Conservation (phyloP, 352 stramenopile genomes). For the Globisporangium yorkense region DNA sequence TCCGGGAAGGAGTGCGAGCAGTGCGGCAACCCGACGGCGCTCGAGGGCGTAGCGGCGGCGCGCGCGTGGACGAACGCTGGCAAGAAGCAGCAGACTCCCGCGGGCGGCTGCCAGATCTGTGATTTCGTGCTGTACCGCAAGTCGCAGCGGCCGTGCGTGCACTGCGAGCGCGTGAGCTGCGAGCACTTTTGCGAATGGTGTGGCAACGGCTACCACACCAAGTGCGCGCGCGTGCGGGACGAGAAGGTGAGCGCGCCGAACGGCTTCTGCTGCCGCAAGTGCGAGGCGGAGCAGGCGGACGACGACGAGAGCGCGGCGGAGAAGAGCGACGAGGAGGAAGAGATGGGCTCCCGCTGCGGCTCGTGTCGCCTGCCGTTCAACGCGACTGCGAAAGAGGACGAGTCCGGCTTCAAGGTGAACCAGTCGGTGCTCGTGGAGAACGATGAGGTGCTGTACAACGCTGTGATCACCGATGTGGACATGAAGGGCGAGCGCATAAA, state of each 20-base stretch:
- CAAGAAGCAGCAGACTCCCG: constrained; percentile 36
- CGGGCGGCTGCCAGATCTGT: constrained; percentile 72
- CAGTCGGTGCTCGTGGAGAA: constrained; percentile 83
- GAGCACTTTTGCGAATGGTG: constrained; percentile 86
- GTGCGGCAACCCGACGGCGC: constrained; percentile 27
- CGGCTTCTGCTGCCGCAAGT: constrained; percentile 74
- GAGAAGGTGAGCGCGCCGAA: constrained; percentile 49
- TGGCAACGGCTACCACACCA: constrained; percentile 70
- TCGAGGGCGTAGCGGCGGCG: constrained; percentile 27
- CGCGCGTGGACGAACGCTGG: constrained; percentile 27
- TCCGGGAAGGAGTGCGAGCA: constrained; percentile 46
- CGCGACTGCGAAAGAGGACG: constrained; percentile 21
- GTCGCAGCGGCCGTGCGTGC: constrained; percentile 55
- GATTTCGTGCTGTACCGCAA: constrained; percentile 73
- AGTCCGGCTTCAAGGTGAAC: constrained; percentile 68
- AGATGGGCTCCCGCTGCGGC: constrained; percentile 59
- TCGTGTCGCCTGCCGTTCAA: constrained; percentile 57
- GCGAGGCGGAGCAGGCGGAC: constrained; percentile 59
- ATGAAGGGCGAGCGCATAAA: constrained; percentile 64
- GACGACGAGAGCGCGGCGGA: constrained; percentile 32
- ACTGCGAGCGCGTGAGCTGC: constrained; percentile 51
- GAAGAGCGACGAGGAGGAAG: constrained; percentile 27
- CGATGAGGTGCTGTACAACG: constrained; percentile 85
- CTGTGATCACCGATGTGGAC: constrained; percentile 81
- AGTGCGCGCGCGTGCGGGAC: constrained; percentile 44